These are phyloP conservation scores for Plenodomus biglobosus DNA, from an alignment of 2,329 filamentous ascomycete genomes.

Conservation along the genomic window DNA sequence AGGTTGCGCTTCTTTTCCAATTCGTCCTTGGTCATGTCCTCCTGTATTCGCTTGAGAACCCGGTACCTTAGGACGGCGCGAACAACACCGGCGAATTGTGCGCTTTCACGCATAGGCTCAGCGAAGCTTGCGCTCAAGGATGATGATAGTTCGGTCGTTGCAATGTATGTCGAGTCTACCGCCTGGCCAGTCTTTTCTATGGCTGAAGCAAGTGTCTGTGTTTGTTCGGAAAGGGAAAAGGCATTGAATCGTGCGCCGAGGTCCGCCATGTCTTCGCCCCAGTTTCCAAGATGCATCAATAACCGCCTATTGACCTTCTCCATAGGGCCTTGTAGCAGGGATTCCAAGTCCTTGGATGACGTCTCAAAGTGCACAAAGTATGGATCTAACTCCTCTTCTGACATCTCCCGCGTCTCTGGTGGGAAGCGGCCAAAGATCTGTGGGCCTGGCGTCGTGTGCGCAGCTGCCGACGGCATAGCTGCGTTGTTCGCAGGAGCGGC, in stretches of 20 bases:
- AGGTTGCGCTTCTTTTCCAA: conserved; percentile 81
- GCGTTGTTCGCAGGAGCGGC: conserved; percentile 56
- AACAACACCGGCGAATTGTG: conserved; percentile 95
- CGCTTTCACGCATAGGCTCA: conserved; percentile 96
- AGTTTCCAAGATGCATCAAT: conserved; percentile 77
- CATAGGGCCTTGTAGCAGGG: conserved; percentile 85
- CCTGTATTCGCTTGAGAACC: conserved; percentile 90
- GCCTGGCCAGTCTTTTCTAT: conserved; percentile 95
- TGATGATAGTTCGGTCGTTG: conserved; percentile 85
- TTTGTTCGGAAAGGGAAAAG: conserved; percentile 92
- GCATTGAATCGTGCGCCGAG: conserved; percentile 95
- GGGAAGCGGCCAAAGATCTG: conserved; percentile 81
- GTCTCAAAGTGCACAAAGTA: conserved; percentile 94
- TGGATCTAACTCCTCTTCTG: conserved; percentile 88
- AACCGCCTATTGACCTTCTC: conserved; percentile 95
- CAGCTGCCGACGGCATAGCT: conserved; percentile 55
- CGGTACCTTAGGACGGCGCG: conserved; percentile 84
- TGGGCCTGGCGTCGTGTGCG: conserved; percentile 59
- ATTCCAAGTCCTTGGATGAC: conserved; percentile 87
- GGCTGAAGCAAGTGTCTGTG: conserved; percentile 81
- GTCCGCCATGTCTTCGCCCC: conserved; percentile 87
- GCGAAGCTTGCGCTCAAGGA: conserved; percentile 92
- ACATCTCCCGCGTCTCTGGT: conserved; percentile 71
- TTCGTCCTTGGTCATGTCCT: conserved; percentile 95
- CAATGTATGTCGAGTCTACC: conserved; percentile 93